Conservation (phyloP, 495 filamentous ascomycete genomes). For the Hypoxylon crocopeplum region DNA sequence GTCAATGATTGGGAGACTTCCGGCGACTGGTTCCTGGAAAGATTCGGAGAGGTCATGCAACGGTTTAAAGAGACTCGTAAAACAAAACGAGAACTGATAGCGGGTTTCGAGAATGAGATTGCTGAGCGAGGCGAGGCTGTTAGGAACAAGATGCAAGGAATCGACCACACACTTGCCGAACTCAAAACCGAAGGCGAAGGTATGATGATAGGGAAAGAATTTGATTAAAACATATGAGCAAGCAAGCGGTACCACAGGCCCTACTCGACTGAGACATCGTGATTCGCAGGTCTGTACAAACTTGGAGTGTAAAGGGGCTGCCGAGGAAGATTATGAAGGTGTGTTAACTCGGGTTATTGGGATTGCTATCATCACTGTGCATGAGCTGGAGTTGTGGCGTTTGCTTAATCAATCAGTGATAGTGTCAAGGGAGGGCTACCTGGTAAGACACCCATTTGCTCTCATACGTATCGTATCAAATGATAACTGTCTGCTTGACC, state of each 20-base stretch:
- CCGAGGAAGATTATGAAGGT: conserved; percentile 1
- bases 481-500: conserved; percentile 62
- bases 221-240: conserved; percentile 37
- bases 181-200: conserved; percentile 61
- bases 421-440: conserved; percentile 10
- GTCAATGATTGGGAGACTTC: conserved; percentile 82
- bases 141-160: conserved; percentile 58
- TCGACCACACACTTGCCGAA: conserved; percentile 60
- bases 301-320: conserved; percentile 3
- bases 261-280: background rate
- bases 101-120: conserved; percentile 73
- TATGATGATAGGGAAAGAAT: conserved; percentile 63
- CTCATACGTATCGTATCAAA: conserved; percentile 51
- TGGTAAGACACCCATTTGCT: conserved; percentile 37
- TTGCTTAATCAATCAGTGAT: conserved; percentile 4
- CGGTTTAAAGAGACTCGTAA: conserved; percentile 69
- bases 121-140: conserved; percentile 59
- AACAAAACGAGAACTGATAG: conserved; percentile 68
- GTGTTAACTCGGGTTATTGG: conserved; percentile 4
- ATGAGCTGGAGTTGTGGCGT: conserved; percentile 11
- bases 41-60: conserved; percentile 67
- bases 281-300: conserved; percentile 3
- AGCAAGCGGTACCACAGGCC: conserved; percentile 5
- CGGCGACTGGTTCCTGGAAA: conserved; percentile 79
- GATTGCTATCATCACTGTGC: conserved; percentile 24